Evolutionary conservation across 1,284 basidiomycete species (phyloP), one percentile per base, ranked within the genome.

Genomic region (Trichosporon faecale): DNA sequence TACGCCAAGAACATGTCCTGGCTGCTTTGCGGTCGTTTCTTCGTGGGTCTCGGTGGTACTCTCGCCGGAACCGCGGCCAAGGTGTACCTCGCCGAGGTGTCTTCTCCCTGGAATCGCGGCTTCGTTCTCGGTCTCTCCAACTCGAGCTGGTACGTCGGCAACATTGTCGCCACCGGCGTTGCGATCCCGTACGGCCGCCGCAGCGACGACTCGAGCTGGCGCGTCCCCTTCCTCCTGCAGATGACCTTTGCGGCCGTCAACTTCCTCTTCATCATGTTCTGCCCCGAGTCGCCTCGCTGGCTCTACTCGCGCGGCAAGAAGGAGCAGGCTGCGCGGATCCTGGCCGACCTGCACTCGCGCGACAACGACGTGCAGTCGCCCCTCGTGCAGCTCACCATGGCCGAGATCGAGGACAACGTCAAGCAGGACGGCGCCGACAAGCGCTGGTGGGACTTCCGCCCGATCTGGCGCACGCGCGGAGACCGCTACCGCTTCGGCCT

Each of bases 371-470:
- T 81, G 49, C 78, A 86, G 52, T 87, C 86, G 0, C 87, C 87
- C 3, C 77, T 88, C 4, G 80, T 88, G 37, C 79, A 86, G 52
- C 80, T 88, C 12, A 85, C 88, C 75, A 85, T 88, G 79, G 82
- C 84, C 61, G 87, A 88, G 74, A 87, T 88, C 49, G 84, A 87
- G 68, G 86, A 86, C 76, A 85, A 85, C 73, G 85, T 88, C 68
- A 66, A 69, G 1, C 69, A 77, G 29, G 52, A 70, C 27, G 78
- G 78, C 11, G 75, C 76, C 33, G 78, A 78, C 65, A 75, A 77
- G 70, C 72, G 74, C 31, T 88, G 85, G 84, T 88, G 87, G 87
- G 87, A 88, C 75, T 88, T 87, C 82, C 79, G 86, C 25, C 84
- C 86, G 4, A 74, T 88, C 49, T 87, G 88, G 81, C 82, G 55